phyloP scores from a whole-genome alignment of 1,284 basidiomycete genomes.

The Boletus smithii region DNA sequence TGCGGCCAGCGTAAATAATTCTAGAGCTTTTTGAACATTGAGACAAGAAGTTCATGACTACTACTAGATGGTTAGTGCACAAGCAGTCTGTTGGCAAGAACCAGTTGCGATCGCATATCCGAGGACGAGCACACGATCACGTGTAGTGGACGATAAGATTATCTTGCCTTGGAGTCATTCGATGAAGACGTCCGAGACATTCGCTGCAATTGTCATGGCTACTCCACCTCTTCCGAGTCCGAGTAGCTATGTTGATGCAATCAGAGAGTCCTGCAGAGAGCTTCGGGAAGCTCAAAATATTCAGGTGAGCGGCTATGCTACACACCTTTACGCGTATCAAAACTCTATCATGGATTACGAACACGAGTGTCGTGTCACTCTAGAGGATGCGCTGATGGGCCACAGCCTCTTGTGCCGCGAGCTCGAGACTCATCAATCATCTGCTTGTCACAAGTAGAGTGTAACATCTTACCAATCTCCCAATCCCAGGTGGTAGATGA shows the following conservation, averaged over 20 bases:
- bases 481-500: constrained; percentile 51
- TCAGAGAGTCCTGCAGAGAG: constrained; percentile 49
- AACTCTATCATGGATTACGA: not conserved
- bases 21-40: constrained; percentile 14
- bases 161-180: not conserved
- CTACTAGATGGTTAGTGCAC: not conserved
- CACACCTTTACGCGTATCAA: constrained; percentile 1
- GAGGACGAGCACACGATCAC: constrained; percentile 25
- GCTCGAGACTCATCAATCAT: not conserved
- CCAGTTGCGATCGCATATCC: too few relatives aligned
- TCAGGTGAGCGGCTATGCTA: constrained; percentile 33
- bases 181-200: too few relatives aligned
- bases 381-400: not conserved
- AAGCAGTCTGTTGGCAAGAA: too few relatives aligned
- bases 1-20: not conserved
- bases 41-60: constrained; percentile 18
- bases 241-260: constrained; percentile 45
- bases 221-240: constrained; percentile 38
- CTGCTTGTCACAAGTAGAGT: not conserved
- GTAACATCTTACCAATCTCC: constrained; percentile 14
- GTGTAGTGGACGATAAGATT: constrained; percentile 22
- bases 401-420: constrained; percentile 2
- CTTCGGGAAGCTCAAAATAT: constrained; percentile 45
- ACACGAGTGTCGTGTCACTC: not conserved
- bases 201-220: constrained; percentile 15